Percentiles rank a stretch among this genome's conserved stretches.
These are phyloP conservation scores for Salvia sclarea DNA, from an alignment of 305 asterid genomes.

Conservation along the genomic window DNA sequence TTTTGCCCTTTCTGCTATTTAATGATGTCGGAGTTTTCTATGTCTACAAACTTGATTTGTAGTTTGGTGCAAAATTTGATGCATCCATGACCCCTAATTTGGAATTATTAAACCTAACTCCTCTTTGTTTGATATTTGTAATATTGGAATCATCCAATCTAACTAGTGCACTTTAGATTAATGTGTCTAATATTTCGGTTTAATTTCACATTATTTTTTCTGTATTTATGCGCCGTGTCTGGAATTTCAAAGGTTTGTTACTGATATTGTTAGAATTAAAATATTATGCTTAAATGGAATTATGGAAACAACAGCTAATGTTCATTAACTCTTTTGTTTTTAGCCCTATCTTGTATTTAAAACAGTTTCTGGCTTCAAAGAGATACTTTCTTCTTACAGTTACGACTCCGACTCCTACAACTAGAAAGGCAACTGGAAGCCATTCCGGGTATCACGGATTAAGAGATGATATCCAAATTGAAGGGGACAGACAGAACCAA, in stretches of 20 bases:
- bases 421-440: neutral
- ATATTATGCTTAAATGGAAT: neutral
- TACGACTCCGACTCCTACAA: constrained; percentile 7
- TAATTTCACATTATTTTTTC: neutral
- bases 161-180: neutral
- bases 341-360: neutral
- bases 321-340: neutral
- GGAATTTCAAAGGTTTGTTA: neutral
- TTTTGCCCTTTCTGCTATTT: neutral
- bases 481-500: neutral
- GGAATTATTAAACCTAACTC: neutral
- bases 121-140: neutral
- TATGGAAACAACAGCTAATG: neutral
- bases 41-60: neutral
- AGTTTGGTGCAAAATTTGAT: neutral
- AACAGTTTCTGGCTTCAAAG: neutral
- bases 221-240: neutral
- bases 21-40: neutral
- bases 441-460: neutral
- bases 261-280: neutral
- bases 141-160: neutral
- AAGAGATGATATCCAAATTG: constrained; percentile 9
- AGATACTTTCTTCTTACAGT: neutral
- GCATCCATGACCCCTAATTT: neutral
- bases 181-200: neutral